A percentile compares a stretch with the other conserved stretches of the same genome.
Evolutionary conservation across 768 basidiomycete species (phyloP).

Genomic region (Lactifluus volemus): DNA sequence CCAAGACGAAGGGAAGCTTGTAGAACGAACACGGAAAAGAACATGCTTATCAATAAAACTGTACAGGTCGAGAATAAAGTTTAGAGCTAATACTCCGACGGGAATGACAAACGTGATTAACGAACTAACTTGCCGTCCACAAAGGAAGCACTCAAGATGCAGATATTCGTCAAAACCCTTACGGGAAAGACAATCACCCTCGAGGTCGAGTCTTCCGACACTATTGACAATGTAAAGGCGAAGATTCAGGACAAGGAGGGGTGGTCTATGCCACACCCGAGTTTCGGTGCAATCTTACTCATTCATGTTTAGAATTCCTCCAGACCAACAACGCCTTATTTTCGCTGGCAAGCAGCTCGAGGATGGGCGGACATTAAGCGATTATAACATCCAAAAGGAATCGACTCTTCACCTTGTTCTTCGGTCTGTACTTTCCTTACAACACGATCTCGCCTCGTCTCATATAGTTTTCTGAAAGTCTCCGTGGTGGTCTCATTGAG

Average conservation of each 20-base stretch:
- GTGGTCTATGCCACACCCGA: conserved; percentile 25
- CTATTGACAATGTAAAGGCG: conserved; percentile 92
- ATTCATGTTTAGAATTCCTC: conserved; percentile 57
- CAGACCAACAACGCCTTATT: conserved; percentile 91
- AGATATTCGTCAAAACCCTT: conserved; percentile 82
- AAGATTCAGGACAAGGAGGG: conserved; percentile 77
- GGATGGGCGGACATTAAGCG: conserved; percentile 91
- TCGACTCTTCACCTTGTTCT: conserved; percentile 96
- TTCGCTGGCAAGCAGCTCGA: conserved; percentile 99
- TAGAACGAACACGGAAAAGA: neutral
- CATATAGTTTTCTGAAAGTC: conserved; percentile 37
- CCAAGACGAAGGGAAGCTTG: neutral
- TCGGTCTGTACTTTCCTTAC: conserved; percentile 46
- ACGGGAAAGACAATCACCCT: conserved; percentile 98
- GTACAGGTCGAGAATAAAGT: conserved; percentile 12
- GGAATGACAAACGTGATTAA: neutral
- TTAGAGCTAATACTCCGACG: conserved; percentile 7
- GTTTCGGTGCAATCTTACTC: neutral
- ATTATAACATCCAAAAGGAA: conserved; percentile 99
- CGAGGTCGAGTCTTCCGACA: conserved; percentile 95
- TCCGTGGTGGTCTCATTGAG: conserved; percentile 98
- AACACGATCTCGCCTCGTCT: neutral
- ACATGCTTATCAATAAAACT: conserved; percentile 11
- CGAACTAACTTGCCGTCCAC: too few species aligned
- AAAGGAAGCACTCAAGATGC: conserved; percentile 23